These are phyloP conservation scores for Hypoxylon sp. DNA, from an alignment of 2,329 filamentous ascomycete species.

Conservation along the genomic window DNA sequence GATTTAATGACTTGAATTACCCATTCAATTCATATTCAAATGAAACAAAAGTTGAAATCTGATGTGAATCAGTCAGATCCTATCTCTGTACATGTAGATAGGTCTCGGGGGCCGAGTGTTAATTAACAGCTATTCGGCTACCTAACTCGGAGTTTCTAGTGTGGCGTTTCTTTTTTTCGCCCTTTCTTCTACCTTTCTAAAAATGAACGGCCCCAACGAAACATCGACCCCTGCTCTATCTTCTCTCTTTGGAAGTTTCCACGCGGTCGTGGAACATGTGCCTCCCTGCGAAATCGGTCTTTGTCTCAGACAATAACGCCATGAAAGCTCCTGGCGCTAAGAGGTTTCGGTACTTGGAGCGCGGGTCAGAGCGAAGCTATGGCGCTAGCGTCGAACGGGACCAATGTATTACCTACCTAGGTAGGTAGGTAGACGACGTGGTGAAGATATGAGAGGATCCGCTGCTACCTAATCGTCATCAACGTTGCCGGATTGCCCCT, in stretches of 20 bases:
- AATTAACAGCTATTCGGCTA: not conserved
- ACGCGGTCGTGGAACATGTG: not conserved
- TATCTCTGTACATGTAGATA: not conserved
- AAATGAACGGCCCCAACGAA: not conserved
- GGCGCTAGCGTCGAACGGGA: slow-evolving; percentile 11
- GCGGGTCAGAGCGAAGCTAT: not conserved
- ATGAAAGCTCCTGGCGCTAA: not conserved
- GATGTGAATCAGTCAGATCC: not conserved
- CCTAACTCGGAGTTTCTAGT: not conserved
- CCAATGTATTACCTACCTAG: not conserved
- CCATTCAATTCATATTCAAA: not conserved
- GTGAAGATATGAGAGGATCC: too few relatives aligned
- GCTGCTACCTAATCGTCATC: not conserved
- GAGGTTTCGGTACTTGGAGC: not conserved
- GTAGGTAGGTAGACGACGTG: too few relatives aligned
- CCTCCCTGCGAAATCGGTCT: not conserved
- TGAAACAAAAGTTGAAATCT: not conserved
- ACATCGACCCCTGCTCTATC: not conserved
- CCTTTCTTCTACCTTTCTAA: not conserved
- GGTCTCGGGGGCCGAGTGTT: not conserved
- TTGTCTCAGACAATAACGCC: not conserved
- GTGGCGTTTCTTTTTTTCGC: not conserved
- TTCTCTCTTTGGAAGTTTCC: not conserved
- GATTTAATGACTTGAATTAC: slow-evolving; percentile 10
- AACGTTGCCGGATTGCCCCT: not conserved